These are phyloP conservation scores for Penicillium crystallinum DNA, from an alignment of 495 filamentous ascomycete genomes.

Conservation along the genomic window DNA sequence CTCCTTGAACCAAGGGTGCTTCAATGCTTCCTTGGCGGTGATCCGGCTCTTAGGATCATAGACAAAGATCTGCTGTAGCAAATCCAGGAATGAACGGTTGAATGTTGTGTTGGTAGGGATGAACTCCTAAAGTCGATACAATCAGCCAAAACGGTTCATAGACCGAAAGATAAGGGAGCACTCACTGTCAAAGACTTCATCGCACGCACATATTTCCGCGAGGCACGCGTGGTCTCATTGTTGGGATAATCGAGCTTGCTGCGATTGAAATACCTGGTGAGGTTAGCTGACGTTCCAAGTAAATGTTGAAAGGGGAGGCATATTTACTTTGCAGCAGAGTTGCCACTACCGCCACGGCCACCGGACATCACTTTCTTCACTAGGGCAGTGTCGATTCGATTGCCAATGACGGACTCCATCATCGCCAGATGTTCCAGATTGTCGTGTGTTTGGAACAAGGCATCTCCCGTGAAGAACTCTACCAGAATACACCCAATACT, in stretches of 20 bases:
- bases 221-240: slow-evolving; percentile 78
- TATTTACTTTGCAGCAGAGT: slow-evolving; percentile 75
- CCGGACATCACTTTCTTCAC: slow-evolving; percentile 67
- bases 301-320: not conserved
- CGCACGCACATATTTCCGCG: slow-evolving; percentile 85
- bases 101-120: slow-evolving; percentile 77
- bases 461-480: slow-evolving; percentile 98
- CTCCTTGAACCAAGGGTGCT: slow-evolving; percentile 94
- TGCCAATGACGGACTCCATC: slow-evolving; percentile 89
- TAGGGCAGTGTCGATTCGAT: slow-evolving; percentile 66
- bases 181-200: slow-evolving; percentile 88
- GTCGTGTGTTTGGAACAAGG: slow-evolving; percentile 96
- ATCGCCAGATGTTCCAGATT: slow-evolving; percentile 98
- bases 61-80: slow-evolving; percentile 85
- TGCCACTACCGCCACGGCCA: slow-evolving; percentile 59
- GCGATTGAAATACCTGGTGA: slow-evolving; percentile 74
- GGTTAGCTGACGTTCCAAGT: not conserved
- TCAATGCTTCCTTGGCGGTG: slow-evolving; percentile 83
- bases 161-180: slow-evolving; percentile 24
- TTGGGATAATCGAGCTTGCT: slow-evolving; percentile 84
- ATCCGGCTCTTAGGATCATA: slow-evolving; percentile 90
- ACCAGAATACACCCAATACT: slow-evolving; percentile 98
- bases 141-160: not conserved
- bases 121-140: slow-evolving; percentile 59
- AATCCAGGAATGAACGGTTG: slow-evolving; percentile 79